Evolutionary conservation across 768 basidiomycete species (phyloP), one percentile per base, ranked within the genome.

Genomic region (Phylloporus rhodoxanthus): DNA sequence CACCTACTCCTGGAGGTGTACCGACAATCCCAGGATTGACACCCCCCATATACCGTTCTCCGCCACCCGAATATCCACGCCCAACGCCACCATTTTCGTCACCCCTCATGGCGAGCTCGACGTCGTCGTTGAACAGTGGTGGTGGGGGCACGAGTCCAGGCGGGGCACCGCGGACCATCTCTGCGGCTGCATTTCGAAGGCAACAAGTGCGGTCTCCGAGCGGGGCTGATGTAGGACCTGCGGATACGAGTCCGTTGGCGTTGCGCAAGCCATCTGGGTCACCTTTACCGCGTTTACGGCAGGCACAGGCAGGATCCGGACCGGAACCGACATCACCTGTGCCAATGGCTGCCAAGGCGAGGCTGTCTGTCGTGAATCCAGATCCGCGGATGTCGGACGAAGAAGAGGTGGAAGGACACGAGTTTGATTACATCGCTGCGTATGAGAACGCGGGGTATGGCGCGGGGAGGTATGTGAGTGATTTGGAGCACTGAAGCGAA

Each of bases 131-230:
- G 43, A 64, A 64, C 10, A 47, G 57, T 11, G 43, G 57, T 0
- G 50, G 57, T 8, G 44, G 57, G 0, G 49, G 50, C 8, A 48
- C 33, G 3, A 64, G 70, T 2, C 54, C 70, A 8, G 74, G 71
- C 2, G 61, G 54, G 4, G 43, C 44, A 0, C 64, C 75, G 13
- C 75, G 82, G 37, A 90, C 79, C 48, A 88, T 90, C 45, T 79
- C 84, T 3, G 87, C 86, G 0, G 84, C 85, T 5, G 86, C 86
- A 21, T 90, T 90, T 67, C 78, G 76, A 58, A 72, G 84, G 25
- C 80, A 75, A 28, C 71, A 71, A 39, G 62, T 57, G 1, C 70
- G 72, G 19, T 62, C 66, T 33, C 56, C 59, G 29, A 69, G 65
- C 39, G 50, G 47, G 30, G 23, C 44, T 6, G 47, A 59, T 23